A percentile compares a stretch with the other conserved stretches of the same genome.
These are phyloP conservation scores for Penicillium dipodomyicola DNA, from an alignment of 495 filamentous ascomycete genomes.

Conservation along the genomic window DNA sequence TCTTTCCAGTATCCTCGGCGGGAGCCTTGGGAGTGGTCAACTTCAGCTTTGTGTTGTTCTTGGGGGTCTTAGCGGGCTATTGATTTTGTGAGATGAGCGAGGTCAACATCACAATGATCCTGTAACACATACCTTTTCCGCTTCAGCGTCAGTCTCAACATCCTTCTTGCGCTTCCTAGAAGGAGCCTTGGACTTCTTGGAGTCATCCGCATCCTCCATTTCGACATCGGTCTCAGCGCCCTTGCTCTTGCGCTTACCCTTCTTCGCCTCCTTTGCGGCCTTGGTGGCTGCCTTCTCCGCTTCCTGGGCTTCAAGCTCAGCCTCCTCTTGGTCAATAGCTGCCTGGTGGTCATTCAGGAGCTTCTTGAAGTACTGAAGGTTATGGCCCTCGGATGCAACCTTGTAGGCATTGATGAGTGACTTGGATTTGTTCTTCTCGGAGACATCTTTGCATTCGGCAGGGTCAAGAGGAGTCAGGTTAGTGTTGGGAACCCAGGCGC, in stretches of 20 bases:
- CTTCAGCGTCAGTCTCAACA: conserved; percentile 62
- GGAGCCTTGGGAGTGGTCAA: conserved; percentile 53
- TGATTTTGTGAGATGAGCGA: conserved; percentile 5
- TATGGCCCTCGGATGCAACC: conserved; percentile 68
- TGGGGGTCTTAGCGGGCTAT: conserved; percentile 57
- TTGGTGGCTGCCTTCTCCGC: conserved; percentile 60
- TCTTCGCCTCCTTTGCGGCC: conserved; percentile 56
- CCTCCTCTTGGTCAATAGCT: conserved; percentile 58
- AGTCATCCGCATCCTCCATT: conserved; percentile 65
- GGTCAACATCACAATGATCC: background rate
- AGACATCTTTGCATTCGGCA: conserved; percentile 59
- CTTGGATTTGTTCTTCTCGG: conserved; percentile 72
- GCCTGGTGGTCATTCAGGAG: conserved; percentile 61
- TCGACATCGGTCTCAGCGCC: conserved; percentile 66
- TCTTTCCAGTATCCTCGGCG: conserved; percentile 41
- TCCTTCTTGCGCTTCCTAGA: conserved; percentile 70
- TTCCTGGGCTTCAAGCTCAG: conserved; percentile 56
- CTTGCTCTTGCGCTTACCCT: conserved; percentile 64
- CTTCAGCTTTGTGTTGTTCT: conserved; percentile 56
- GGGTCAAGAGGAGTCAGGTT: conserved; percentile 71
- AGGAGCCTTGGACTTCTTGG: conserved; percentile 50
- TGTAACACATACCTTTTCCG: conserved; percentile 56
- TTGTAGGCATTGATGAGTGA: conserved; percentile 67
- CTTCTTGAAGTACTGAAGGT: conserved; percentile 72
- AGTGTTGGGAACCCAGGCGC: conserved; percentile 81